Base-by-base conservation (phyloP, 2,329 filamentous ascomycete genomes). In the Bisporella sp. region DNA sequence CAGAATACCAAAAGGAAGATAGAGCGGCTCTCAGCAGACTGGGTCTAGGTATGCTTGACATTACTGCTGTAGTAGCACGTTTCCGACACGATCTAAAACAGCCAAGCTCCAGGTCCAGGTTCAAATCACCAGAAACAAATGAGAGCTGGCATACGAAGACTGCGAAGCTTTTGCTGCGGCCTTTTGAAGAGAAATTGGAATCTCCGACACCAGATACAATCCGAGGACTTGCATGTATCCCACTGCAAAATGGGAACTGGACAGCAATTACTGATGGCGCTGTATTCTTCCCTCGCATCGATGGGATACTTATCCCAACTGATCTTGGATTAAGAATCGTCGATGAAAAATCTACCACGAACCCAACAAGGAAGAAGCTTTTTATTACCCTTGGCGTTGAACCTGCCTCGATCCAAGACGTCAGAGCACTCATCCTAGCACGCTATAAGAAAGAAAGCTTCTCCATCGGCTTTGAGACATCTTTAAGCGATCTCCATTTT, bases 271-370 rank as follows among this genome's bases (percentile, higher is more conserved):
- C 29, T 5, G 32, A 51, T 5, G 45, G 47, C 6, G 43, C 48
- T 32, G 41, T 57, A 35, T 57, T 47, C 46, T 50, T 55, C 28
- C 53, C 54, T 44, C 39, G 40, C 12, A 51, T 42, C 31, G 46
- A 48, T 30, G 48, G 41, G 7, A 47, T 55, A 45, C 44, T 37
- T 5, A 51, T 57, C 40, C 55, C 55, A 21, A 48, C n/a, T 8
- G 48, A 57, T 52, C 53, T 57, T 43, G 46, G 49, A 42, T 47
- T 54, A 41, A 46, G 42, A 12, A 43, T 54, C 40, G 41, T 55
- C 44, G 41, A 55, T 11, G 31, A 42, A 37, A 45, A 47, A 40
- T 32, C 53, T 13, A 31, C 42, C 31, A 47, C 12, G 35, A 51
- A 55, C 43, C 6, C 29, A 12, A 43, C 32, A 9, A 52, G 55